Base-by-base conservation (phyloP, 2,329 filamentous ascomycete species). In the Stagonosporopsis chrysanthemi region DNA sequence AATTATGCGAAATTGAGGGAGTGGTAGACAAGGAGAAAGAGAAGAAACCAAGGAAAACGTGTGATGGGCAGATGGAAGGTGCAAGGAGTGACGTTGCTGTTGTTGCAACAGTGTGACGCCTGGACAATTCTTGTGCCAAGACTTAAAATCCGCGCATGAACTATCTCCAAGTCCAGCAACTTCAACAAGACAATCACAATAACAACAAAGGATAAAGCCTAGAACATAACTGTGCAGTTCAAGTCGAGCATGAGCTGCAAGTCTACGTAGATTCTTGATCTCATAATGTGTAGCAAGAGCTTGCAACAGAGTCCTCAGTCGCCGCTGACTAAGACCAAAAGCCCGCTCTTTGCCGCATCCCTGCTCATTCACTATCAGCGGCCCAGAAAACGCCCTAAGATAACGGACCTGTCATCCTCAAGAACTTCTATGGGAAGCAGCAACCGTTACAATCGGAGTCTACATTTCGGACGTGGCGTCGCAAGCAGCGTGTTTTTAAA, bases 111-210 rank as follows among this genome's bases (percentile, higher is more conserved):
- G 47, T 61, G 53, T 61, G 52, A 57, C 62, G 58, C 62, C 55
- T 58, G 47, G 56, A 59, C 57, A 66, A 72, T 72, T 69, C 69
- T 70, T 67, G 57, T 62, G 70, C 67, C 70, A 71, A 71, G 68
- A 60, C 60, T 63, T 15, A 33, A 33, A 33, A 33, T n/a, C 31
- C 14, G 31, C 31, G 31, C 14, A 33, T n/a, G 3, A n/a, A n/a
- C 31, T n/a, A 15, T n/a, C 5, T 33, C 11, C 12, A 33, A 33
- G 31, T 7, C 31, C 12, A n/a, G 14, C 14, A 33, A n/a, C 12
- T 15, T 33, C 31, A n/a, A 33, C 31, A 33, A 14, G 31, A 33
- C 31, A 6, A 7, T 4, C 31, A 15, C 14, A 33, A 4, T 14
- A 3, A 3, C 31, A 33, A 33, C 14, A 4, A 33, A 33, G 12